These are phyloP conservation scores for Aristolochia contorta DNA, from an alignment of 164 flowering plant genomes.

Conservation along the genomic window DNA sequence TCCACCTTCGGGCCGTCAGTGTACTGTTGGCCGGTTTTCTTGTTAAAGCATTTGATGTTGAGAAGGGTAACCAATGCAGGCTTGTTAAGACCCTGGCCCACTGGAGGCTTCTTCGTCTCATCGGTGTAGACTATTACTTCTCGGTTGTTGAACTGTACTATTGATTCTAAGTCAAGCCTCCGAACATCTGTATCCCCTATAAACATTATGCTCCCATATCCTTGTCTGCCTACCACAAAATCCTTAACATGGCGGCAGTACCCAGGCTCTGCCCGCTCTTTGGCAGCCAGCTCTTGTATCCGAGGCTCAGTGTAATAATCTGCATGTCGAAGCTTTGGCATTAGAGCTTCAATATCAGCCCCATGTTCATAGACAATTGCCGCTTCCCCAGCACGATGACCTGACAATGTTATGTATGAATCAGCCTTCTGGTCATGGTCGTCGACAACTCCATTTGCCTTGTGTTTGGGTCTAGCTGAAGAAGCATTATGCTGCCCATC, in stretches of 20 bases:
- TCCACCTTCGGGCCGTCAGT: constrained; percentile 39
- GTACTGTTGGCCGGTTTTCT: constrained; percentile 82
- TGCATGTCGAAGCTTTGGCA: constrained; percentile 80
- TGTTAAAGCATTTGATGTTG: constrained; percentile 74
- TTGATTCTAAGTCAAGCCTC: constrained; percentile 69
- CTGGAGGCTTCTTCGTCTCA: constrained; percentile 84
- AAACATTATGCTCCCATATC: constrained; percentile 79
- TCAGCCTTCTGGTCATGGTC: constrained; percentile 36
- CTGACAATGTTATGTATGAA: constrained; percentile 48
- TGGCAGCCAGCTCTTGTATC: constrained; percentile 85
- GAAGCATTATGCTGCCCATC: constrained; percentile 18
- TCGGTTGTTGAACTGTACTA: constrained; percentile 67
- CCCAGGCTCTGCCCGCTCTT: constrained; percentile 82
- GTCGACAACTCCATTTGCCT: constrained; percentile 45
- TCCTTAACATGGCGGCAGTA: constrained; percentile 68
- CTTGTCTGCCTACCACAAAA: constrained; percentile 76
- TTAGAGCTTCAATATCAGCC: constrained; percentile 78
- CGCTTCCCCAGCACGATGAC: constrained; percentile 87
- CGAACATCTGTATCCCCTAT: constrained; percentile 88
- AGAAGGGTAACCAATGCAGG: constrained; percentile 93
- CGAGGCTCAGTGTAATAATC: constrained; percentile 89
- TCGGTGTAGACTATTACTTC: constrained; percentile 94
- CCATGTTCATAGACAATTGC: constrained; percentile 86
- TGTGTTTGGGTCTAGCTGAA: constrained; percentile 28
- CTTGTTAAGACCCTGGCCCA: constrained; percentile 94